A percentile compares a stretch with the other conserved stretches of the same genome.
Evolutionary conservation across 352 stramenopile species (phyloP).

Genomic region (Phytophthora sojae): DNA sequence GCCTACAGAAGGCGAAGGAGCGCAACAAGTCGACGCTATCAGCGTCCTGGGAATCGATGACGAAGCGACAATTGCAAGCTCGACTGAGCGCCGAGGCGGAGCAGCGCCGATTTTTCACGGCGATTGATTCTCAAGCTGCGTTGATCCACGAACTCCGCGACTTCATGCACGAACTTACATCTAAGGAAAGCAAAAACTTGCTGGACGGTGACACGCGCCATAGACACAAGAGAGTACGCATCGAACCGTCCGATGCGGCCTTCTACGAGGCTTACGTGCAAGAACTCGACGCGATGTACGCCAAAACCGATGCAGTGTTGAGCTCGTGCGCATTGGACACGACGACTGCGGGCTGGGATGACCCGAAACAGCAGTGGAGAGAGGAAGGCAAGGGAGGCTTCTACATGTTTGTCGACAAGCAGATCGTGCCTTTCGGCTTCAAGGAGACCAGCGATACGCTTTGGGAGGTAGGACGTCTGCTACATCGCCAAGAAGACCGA

Average conservation of each 20-base stretch:
- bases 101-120: constrained; percentile 1
- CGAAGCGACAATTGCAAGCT: constrained; percentile 9
- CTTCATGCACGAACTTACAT: too few relatives aligned
- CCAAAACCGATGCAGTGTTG: not conserved
- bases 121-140: not conserved
- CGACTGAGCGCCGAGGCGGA: constrained; percentile 11
- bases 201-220: not conserved
- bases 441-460: not conserved
- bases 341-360: not conserved
- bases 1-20: not conserved
- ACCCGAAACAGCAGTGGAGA: not conserved
- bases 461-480: not conserved
- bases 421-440: not conserved
- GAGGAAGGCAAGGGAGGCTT: not conserved
- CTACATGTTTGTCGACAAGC: not conserved
- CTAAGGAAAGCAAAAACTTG: not conserved
- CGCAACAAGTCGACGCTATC: not conserved
- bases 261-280: not conserved
- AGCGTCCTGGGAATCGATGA: constrained; percentile 10
- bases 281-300: not conserved
- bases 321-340: not conserved
- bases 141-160: constrained; percentile 6
- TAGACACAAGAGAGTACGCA: not conserved
- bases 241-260: not conserved
- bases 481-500: too few relatives aligned